Evolutionary conservation across 176 grass and related monocot species (phyloP).

Genomic region (Phoenix roebelenii): DNA sequence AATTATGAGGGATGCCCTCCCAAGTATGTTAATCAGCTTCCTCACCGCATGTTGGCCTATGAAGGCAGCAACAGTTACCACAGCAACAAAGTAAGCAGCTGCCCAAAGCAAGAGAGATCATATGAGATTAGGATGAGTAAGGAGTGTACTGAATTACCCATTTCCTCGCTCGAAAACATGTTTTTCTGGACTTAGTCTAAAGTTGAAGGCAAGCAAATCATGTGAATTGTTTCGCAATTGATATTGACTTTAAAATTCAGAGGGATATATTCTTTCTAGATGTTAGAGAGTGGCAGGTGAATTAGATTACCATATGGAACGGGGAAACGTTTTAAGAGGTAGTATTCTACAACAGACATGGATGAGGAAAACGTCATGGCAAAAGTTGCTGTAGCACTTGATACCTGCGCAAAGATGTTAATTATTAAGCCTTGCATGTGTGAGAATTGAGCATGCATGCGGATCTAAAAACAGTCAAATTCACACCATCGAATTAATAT

Average conservation of each 20-base stretch:
- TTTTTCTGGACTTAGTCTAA: no score
- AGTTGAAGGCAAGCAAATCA: no score
- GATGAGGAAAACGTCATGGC: constrained; percentile 89
- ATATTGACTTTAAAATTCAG: no score
- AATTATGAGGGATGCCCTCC: constrained; percentile 53
- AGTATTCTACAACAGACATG: constrained; percentile 70
- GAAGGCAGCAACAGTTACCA: constrained; percentile 38
- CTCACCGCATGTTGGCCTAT: constrained; percentile 31
- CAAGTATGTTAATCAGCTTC: constrained; percentile 50
- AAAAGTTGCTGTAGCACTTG: constrained; percentile 79
- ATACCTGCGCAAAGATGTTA: constrained; percentile 29
- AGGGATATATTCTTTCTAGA: no score
- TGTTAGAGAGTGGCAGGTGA: neutral
- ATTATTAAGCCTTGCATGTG: no score
- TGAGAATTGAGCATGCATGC: no score
- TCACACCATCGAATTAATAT: no score
- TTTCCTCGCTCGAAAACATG: no score
- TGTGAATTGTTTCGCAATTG: no score
- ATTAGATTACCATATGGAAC: constrained; percentile 46
- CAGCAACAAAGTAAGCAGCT: constrained; percentile 43
- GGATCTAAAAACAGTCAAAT: no score
- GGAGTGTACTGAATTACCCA: no score
- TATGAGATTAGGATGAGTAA: neutral
- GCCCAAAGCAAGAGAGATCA: neutral
- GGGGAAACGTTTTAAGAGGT: constrained; percentile 54